Evolutionary conservation across 2,329 filamentous ascomycete genomes (phyloP).

Genomic region (Hymenoscyphus albidus): DNA sequence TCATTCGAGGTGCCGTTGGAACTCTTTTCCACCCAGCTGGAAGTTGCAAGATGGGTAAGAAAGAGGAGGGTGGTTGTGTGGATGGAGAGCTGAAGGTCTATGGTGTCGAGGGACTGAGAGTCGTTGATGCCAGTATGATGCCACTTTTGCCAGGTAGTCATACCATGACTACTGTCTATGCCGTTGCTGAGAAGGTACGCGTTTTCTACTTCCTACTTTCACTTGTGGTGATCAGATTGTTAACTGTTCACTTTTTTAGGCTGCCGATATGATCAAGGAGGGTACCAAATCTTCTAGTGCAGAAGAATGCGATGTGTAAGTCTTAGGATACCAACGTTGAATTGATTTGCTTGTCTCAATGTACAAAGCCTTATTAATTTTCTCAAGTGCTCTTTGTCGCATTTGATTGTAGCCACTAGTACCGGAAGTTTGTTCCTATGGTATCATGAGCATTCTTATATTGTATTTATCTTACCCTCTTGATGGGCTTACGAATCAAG

Average conservation of each 20-base stretch:
- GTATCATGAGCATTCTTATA: too few relatives aligned
- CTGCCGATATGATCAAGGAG: not conserved
- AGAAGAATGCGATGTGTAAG: not conserved
- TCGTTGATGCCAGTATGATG: constrained; percentile 16
- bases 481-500: too few relatives aligned
- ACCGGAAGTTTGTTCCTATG: too few relatives aligned
- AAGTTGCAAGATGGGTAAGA: constrained; percentile 17
- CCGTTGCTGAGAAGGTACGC: constrained; percentile 11
- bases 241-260: not conserved
- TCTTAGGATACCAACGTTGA: too few relatives aligned
- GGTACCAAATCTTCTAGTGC: not conserved
- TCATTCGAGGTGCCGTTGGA: constrained; percentile 32
- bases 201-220: not conserved
- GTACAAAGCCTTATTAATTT: too few relatives aligned
- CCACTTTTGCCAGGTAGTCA: constrained; percentile 3
- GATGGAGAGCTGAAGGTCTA: constrained; percentile 19
- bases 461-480: too few relatives aligned
- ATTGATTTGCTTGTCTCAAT: too few relatives aligned
- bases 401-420: too few relatives aligned
- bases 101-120: constrained; percentile 17
- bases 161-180: constrained; percentile 9
- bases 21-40: constrained; percentile 39
- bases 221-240: not conserved
- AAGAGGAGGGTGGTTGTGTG: constrained; percentile 20
- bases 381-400: too few relatives aligned